Evolutionary conservation across 352 stramenopile species (phyloP).

Genomic region (Pythium grandisporangium): DNA sequence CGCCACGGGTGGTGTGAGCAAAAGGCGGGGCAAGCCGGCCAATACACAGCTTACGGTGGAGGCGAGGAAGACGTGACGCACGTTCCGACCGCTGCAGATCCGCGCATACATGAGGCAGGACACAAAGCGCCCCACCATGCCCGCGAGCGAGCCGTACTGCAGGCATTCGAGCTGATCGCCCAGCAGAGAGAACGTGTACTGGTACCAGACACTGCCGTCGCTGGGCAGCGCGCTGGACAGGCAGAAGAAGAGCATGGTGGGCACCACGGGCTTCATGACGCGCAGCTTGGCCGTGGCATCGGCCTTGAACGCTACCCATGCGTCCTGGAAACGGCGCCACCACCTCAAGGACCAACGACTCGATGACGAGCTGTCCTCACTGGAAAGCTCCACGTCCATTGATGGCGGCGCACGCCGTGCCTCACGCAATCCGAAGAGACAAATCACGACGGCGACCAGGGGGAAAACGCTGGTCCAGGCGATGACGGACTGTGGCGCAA

Average conservation of each 20-base stretch:
- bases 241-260: conserved; percentile 78
- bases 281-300: conserved; percentile 33
- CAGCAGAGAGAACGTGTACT: conserved; percentile 69
- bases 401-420: conserved; percentile 4
- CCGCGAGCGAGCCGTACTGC: conserved; percentile 60
- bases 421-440: conserved; percentile 41
- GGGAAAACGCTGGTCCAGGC: conserved; percentile 52
- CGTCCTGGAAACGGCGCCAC: conserved; percentile 10
- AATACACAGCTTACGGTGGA: conserved; percentile 60
- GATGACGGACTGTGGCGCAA: conserved; percentile 43
- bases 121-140: conserved; percentile 59
- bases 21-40: conserved; percentile 49
- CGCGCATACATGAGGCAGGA: conserved; percentile 71
- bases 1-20: conserved; percentile 47
- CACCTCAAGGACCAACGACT: conserved; percentile 4
- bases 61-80: conserved; percentile 64
- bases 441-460: conserved; percentile 36
- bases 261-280: conserved; percentile 43
- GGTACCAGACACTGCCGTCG: conserved; percentile 69
- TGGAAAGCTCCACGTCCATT: not conserved
- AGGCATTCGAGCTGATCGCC: conserved; percentile 47
- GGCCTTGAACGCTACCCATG: conserved; percentile 34
- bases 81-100: conserved; percentile 47
- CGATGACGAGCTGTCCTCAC: not conserved
- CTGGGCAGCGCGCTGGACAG: conserved; percentile 58